phyloP scores from a whole-genome alignment of 2,329 filamentous ascomycete genomes.

The Sporothrix pseudoabietina region DNA sequence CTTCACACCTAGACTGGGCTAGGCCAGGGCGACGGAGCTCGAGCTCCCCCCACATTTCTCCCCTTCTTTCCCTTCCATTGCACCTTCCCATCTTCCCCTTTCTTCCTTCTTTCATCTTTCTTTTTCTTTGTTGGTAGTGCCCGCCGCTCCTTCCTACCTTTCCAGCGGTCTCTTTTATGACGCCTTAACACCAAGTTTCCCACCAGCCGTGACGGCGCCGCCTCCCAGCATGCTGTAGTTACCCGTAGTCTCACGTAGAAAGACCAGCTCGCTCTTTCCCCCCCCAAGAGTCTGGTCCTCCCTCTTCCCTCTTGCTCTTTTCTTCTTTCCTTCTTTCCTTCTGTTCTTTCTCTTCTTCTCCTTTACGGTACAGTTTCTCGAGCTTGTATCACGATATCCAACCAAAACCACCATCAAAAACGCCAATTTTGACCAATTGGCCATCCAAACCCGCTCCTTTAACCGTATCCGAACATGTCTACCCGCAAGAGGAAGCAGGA shows the following conservation, averaged over 20 bases:
- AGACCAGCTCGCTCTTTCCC: constrained; percentile 20
- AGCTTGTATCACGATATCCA: background rate
- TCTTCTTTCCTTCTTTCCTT: constrained; percentile 35
- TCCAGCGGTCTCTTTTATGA: constrained; percentile 22
- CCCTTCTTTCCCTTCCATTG: constrained; percentile 16
- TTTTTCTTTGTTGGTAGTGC: constrained; percentile 23
- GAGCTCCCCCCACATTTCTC: constrained; percentile 11
- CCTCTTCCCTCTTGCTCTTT: constrained; percentile 35
- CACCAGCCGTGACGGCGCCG: constrained; percentile 24
- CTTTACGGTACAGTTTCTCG: constrained; percentile 28
- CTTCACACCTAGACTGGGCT: background rate
- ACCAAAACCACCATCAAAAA: constrained; percentile 30
- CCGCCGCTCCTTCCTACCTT: background rate
- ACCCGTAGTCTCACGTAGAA: constrained; percentile 31
- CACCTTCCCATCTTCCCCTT: constrained; percentile 29
- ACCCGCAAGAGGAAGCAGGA: constrained; percentile 58
- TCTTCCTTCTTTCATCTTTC: constrained; percentile 13
- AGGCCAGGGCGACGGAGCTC: constrained; percentile 20
- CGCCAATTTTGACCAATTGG: constrained; percentile 25
- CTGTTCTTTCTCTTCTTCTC: constrained; percentile 28
- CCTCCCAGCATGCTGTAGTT: constrained; percentile 22
- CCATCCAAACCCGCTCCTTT: constrained; percentile 23
- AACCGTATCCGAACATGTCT: constrained; percentile 44
- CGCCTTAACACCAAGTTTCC: constrained; percentile 25
- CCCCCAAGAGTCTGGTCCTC: constrained; percentile 28